These are phyloP conservation scores for Quercus engelmannii DNA, from an alignment of 306 rosid genomes.

Conservation along the genomic window DNA sequence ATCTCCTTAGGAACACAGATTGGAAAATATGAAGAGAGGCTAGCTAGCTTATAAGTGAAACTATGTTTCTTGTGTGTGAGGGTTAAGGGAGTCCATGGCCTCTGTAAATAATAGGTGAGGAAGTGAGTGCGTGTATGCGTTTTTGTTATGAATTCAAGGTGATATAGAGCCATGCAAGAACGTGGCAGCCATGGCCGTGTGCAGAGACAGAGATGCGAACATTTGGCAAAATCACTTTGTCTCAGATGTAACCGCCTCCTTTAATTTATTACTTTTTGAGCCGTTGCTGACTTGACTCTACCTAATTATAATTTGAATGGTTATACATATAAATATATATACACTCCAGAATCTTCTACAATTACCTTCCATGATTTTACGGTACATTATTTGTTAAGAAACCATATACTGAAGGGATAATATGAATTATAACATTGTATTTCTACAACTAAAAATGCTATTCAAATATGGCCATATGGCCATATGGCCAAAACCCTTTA, in stretches of 20 bases:
- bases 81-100: not conserved
- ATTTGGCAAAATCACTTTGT: not conserved
- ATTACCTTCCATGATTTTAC: too few species aligned
- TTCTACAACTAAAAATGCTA: too few species aligned
- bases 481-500: too few species aligned
- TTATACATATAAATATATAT: too few species aligned
- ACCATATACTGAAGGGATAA: too few species aligned
- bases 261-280: not conserved
- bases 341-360: too few species aligned
- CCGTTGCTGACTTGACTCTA: not conserved
- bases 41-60: not conserved
- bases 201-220: not conserved
- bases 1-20: too few species aligned
- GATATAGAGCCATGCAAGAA: not conserved
- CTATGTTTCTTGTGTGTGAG: not conserved
- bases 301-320: too few species aligned
- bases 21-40: too few species aligned
- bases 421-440: too few species aligned
- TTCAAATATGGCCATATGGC: too few species aligned
- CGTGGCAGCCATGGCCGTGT: not conserved
- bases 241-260: constrained; percentile 3
- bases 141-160: not conserved
- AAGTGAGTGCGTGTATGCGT: not conserved
- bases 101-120: not conserved
- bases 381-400: too few species aligned